Conservation (phyloP, 1,284 basidiomycete species). For the Spongiforma sp. region DNA sequence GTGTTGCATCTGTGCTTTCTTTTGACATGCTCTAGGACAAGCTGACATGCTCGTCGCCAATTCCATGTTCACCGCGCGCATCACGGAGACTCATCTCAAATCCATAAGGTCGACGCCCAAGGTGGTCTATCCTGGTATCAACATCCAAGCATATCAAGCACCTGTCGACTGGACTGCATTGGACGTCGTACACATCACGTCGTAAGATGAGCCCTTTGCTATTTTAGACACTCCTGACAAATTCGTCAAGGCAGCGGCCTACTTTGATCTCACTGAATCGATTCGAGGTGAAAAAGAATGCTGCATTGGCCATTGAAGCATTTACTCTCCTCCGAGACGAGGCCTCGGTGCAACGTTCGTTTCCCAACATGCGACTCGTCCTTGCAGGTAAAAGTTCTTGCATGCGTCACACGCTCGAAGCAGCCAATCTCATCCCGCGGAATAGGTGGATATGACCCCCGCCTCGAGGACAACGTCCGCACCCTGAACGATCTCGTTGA, state of each 20-base stretch:
- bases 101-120: constrained; percentile 62
- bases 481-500: constrained; percentile 65
- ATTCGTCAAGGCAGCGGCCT: constrained; percentile 60
- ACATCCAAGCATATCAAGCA: constrained; percentile 67
- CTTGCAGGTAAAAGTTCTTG: constrained; percentile 63
- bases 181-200: constrained; percentile 61
- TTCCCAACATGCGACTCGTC: constrained; percentile 60
- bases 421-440: too few relatives aligned
- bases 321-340: constrained; percentile 60
- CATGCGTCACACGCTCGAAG: too few relatives aligned
- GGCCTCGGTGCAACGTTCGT: constrained; percentile 16
- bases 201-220: constrained; percentile 55
- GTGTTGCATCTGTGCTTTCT: background rate
- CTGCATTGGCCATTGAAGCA: constrained; percentile 79
- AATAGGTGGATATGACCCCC: constrained; percentile 75
- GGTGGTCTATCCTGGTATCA: too few relatives aligned
- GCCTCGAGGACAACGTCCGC: constrained; percentile 71
- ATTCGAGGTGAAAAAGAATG: constrained; percentile 96
- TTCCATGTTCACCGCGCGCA: constrained; percentile 85
- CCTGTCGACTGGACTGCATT: constrained; percentile 47
- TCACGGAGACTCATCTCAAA: constrained; percentile 81
- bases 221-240: constrained; percentile 3
- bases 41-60: constrained; percentile 93
- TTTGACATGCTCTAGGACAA: constrained; percentile 56
- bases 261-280: constrained; percentile 92